Evolutionary conservation across 2,329 filamentous ascomycete species (phyloP), one percentile per base, ranked within the genome.

Genomic region (Lasiodiplodia hormozganensis): DNA sequence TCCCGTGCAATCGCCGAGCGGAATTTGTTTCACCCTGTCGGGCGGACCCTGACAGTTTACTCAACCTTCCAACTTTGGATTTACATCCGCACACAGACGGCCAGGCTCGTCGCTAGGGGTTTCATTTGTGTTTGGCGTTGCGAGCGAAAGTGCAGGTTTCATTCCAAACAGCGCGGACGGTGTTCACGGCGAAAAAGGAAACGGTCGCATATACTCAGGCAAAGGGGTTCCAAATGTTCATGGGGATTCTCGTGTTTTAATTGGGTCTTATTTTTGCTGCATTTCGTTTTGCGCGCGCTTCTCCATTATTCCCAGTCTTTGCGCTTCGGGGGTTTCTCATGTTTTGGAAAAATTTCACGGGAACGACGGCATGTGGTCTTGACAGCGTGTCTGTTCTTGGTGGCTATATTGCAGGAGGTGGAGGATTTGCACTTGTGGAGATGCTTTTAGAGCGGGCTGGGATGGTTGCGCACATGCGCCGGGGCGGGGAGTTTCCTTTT

Each of bases 81-180:
- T n/a, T 14, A 31, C 11, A 64, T 64, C 60, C 60, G 60, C 60
- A 64, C 43, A 64, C 60, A 64, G 60, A 52, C 60, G 60, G 40
- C 60, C 47, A 52, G 47, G 47, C 47, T 64, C 60, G 60, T 64
- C 60, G 25, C 31, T 64, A 52, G 60, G 54, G 43, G 60, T 64
- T 64, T 64, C 60, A 64, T 64, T 64, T 64, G 60, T 64, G 60
- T 64, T 64, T 64, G 60, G 60, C 60, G 60, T 64, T 64, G 28
- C 38, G 47, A 64, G 43, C 60, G 58, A 64, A 52, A 38, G 60
- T 38, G 60, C 47, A 31, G 60, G 25, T 38, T 52, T 38, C 47
- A 47, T 38, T 38, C 34, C n/a, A 18, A 64, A 47, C 60, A 64
- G 60, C 60, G 60, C 60, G 47, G 43, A 52, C 60, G 60, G 60